Evolutionary conservation across 2,329 filamentous ascomycete genomes (phyloP).

Genomic region (Atkinsonella hypoxylon): DNA sequence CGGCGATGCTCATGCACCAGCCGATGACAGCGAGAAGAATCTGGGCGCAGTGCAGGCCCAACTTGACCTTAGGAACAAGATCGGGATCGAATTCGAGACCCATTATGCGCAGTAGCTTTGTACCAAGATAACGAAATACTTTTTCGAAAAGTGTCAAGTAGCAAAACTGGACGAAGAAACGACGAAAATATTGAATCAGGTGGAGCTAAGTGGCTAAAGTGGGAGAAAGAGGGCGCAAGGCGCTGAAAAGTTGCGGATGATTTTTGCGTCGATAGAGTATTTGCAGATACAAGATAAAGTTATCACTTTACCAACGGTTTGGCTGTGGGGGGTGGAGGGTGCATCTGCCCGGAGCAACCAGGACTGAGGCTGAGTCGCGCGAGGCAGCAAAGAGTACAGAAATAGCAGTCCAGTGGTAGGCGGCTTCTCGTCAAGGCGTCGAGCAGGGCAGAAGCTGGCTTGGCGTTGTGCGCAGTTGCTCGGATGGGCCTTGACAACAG

Average conservation of each 20-base stretch:
- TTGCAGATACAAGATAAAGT: neutral
- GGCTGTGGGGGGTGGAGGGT: neutral
- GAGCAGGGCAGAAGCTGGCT: neutral
- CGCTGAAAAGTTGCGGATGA: neutral
- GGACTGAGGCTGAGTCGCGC: conserved; percentile 2
- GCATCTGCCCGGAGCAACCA: conserved; percentile 4
- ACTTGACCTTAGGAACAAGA: conserved; percentile 42
- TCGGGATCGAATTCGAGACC: conserved; percentile 42
- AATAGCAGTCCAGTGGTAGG: too few relatives aligned
- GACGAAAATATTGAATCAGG: neutral
- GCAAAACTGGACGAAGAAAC: neutral
- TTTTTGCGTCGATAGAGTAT: neutral
- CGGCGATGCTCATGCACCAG: conserved; percentile 47
- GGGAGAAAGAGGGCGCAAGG: neutral
- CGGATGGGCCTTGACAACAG: neutral
- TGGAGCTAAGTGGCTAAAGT: neutral
- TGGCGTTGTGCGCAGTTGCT: neutral
- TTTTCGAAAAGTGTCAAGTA: neutral
- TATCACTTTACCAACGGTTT: neutral
- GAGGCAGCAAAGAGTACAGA: neutral
- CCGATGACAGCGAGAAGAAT: conserved; percentile 40
- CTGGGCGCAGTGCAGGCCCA: conserved; percentile 45
- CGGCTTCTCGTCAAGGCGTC: neutral
- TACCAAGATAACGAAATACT: neutral
- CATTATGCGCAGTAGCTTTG: conserved; percentile 19